Evolutionary conservation across 169 alveolate genomes (phyloP), one percentile per base, ranked within the genome.

Genomic region (Plasmodium cynomolgi): DNA sequence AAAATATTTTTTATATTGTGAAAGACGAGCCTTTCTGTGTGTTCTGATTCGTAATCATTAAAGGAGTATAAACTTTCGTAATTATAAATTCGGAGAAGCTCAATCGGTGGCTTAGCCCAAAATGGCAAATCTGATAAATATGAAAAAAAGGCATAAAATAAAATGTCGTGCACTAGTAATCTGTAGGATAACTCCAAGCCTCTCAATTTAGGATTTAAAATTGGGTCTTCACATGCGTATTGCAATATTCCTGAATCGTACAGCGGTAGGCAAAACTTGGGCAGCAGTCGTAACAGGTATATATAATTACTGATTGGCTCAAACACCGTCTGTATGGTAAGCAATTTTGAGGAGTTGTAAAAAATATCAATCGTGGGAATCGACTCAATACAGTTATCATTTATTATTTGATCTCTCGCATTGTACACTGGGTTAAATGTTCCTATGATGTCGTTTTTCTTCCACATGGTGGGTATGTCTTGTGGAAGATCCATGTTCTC

Each of bases 31-130:
- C 97, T 95, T 81, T 93, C 95, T 58, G 94, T 86, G 33, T 96
- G 97, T 34, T 77, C 95, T 17, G 96, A 93, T 47, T 96, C 97
- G 68, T 75, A 84, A 47, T 95, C 97, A 41, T 94, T 94, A 33
- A 93, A 94, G 15, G 96, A 84, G 68, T 95, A 95, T 34, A 94
- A 82, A 73, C 93, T 85, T 90, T 93, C 96, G 83, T 92, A 96
- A 71, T 94, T 94, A 77, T 91, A 79, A 62, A 96, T 92, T 41
- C 97, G 44, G 31, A 96, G 90, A 23, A 96, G 84, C 44, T 86
- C 77, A 20, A 96, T 62, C 31, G 97, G 97, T 6, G 97, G 97
- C 29, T 95, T 93, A 7, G 95, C 88, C 97, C 97, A 96, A 56
- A 93, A 92, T 20, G 97, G 97, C 29, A 96, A 92, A 85, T 96